Evolutionary conservation across 345 rosid species (phyloP).

Genomic region (Arabidopsis suecica): DNA sequence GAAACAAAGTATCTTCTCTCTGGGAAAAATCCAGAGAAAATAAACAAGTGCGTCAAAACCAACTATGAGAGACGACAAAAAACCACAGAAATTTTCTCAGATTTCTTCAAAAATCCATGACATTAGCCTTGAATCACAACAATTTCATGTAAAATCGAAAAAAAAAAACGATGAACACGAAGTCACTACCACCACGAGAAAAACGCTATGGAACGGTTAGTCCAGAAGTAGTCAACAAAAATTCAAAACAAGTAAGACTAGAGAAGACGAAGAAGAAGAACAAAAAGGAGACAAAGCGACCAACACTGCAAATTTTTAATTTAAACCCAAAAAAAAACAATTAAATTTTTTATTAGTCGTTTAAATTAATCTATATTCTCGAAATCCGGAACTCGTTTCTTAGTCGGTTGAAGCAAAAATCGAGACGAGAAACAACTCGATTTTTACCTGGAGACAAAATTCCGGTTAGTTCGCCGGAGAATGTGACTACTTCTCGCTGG

Average conservation of each 20-base stretch:
- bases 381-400: slow-evolving; percentile 16
- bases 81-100: slow-evolving; percentile 7
- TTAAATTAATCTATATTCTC: background rate
- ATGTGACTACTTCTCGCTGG: slow-evolving; percentile 11
- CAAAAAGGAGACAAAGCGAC: slow-evolving; percentile 23
- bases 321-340: background rate
- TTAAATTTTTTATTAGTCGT: background rate
- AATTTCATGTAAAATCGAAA: background rate
- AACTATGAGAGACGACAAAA: background rate
- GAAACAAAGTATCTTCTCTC: slow-evolving; percentile 26
- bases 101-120: slow-evolving; percentile 6
- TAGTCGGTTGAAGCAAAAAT: slow-evolving; percentile 25
- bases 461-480: slow-evolving; percentile 27
- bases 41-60: background rate
- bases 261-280: slow-evolving; percentile 24
- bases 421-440: background rate
- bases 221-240: slow-evolving; percentile 40
- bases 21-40: slow-evolving; percentile 4
- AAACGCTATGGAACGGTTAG: slow-evolving; percentile 15
- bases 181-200: slow-evolving; percentile 15
- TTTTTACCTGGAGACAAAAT: slow-evolving; percentile 20
- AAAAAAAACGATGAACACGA: background rate
- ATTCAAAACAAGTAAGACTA: slow-evolving; percentile 40
- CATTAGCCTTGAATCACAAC: slow-evolving; percentile 15
- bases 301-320: slow-evolving; percentile 26